Percentiles rank a stretch among this genome's conserved stretches.
Evolutionary conservation across 2,329 filamentous ascomycete species (phyloP).

Genomic region (Pseudogymnoascus sp.): DNA sequence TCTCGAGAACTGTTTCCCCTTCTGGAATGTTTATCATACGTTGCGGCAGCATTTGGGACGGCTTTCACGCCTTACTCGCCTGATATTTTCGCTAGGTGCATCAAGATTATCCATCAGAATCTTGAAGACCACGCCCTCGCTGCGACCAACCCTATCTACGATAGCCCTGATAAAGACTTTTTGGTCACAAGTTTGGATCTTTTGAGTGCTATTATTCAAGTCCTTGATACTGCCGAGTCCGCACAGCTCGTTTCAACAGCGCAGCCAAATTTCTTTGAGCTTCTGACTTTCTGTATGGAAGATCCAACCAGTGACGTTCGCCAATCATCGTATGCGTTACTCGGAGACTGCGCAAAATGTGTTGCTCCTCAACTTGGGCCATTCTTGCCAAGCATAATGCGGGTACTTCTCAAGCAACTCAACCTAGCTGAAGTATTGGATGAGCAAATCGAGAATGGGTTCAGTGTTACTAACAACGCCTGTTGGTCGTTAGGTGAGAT

Average conservation of each 20-base stretch:
- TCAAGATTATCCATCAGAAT: conserved; percentile 86
- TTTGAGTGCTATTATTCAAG: conserved; percentile 87
- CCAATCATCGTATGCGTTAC: conserved; percentile 89
- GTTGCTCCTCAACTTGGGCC: conserved; percentile 76
- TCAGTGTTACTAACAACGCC: conserved; percentile 94
- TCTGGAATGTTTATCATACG: conserved; percentile 92
- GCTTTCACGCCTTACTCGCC: conserved; percentile 78
- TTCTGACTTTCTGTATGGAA: conserved; percentile 87
- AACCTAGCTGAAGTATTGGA: conserved; percentile 72
- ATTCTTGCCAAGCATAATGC: conserved; percentile 67
- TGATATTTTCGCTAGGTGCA: conserved; percentile 81
- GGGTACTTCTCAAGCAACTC: conserved; percentile 78
- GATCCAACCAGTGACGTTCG: conserved; percentile 86
- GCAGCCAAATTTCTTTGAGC: conserved; percentile 80
- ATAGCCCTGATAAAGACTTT: conserved; percentile 92
- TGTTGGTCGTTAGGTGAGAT: conserved; percentile 97
- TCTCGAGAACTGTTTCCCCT: conserved; percentile 91
- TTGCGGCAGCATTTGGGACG: conserved; percentile 77
- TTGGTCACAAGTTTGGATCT: conserved; percentile 91
- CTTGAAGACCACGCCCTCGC: conserved; percentile 73
- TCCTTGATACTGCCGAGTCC: conserved; percentile 67
- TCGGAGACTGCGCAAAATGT: conserved; percentile 92
- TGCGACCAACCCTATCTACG: conserved; percentile 58
- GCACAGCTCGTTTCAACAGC: conserved; percentile 69
- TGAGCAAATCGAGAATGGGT: conserved; percentile 76